Percentiles rank a stretch among this genome's conserved stretches.
phyloP scores from a whole-genome alignment of 345 rosid genomes.

The Eucalyptus viminalis region DNA sequence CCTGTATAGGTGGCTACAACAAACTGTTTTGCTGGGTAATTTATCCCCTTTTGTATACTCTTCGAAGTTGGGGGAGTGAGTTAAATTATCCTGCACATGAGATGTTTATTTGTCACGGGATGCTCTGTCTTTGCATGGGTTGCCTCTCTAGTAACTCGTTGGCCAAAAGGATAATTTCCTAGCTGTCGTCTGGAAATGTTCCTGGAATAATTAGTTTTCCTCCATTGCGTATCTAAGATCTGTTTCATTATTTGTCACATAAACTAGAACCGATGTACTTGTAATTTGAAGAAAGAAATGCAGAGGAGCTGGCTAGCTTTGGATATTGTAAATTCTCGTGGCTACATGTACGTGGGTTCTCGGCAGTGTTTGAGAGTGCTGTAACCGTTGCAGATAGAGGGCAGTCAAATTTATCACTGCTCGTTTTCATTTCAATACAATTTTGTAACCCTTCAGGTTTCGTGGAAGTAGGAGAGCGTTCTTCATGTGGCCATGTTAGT shows the following conservation, averaged over 20 bases:
- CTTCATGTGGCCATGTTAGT: background rate
- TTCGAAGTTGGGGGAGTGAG: background rate
- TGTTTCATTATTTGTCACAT: background rate
- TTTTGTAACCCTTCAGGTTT: background rate
- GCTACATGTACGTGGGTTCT: background rate
- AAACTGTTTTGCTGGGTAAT: conserved; percentile 1
- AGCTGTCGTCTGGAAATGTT: background rate
- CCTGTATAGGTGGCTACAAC: background rate
- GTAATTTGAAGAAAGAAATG: background rate
- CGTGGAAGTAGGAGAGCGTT: background rate
- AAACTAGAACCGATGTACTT: background rate
- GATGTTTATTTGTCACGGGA: background rate
- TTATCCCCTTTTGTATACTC: conserved; percentile 5
- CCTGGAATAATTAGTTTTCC: background rate
- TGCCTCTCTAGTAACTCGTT: conserved; percentile 10
- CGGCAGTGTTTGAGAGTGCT: background rate
- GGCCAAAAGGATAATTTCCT: background rate
- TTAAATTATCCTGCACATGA: conserved; percentile 1
- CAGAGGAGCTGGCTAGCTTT: background rate
- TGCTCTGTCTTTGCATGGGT: background rate
- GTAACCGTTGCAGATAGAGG: background rate
- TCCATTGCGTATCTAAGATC: background rate
- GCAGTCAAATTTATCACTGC: background rate
- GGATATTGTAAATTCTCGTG: background rate
- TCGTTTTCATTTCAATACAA: background rate